These are phyloP conservation scores for Phellopilus nigrolimitatus DNA, from an alignment of 1,284 basidiomycete species.

Conservation along the genomic window DNA sequence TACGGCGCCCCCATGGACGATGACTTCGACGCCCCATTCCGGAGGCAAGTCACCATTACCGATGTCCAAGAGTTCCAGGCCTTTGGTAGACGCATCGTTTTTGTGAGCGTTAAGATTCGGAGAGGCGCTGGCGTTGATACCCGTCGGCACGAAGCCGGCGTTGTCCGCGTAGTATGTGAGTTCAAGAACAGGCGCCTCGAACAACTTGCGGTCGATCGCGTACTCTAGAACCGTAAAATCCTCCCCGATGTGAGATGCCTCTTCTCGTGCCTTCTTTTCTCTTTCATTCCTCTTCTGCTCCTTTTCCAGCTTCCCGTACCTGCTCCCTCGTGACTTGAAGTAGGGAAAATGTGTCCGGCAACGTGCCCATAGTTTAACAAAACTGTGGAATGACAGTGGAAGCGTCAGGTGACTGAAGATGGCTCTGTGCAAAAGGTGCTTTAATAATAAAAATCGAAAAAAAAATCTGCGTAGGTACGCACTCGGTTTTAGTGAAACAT, in stretches of 20 bases:
- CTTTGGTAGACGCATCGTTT: conserved; percentile 30
- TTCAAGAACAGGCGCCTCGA: conserved; percentile 75
- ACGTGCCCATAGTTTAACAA: conserved; percentile 52
- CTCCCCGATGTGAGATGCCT: conserved; percentile 47
- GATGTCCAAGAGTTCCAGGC: conserved; percentile 55
- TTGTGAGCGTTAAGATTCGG: no score
- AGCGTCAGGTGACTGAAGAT: conserved; percentile 20
- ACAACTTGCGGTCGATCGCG: conserved; percentile 76
- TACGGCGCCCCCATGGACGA: conserved; percentile 66
- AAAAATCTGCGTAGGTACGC: no score
- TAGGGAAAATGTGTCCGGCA: conserved; percentile 44
- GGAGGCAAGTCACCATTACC: conserved; percentile 87
- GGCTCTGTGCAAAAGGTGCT: not conserved
- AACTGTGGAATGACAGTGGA: conserved; percentile 40
- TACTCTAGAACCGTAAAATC: conserved; percentile 69
- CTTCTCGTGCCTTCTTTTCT: conserved; percentile 41
- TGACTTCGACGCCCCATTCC: conserved; percentile 88
- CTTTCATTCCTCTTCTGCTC: conserved; percentile 31
- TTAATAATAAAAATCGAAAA: not conserved
- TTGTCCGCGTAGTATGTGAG: conserved; percentile 82
- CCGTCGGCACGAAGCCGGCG: conserved; percentile 57
- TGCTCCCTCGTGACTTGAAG: conserved; percentile 22
- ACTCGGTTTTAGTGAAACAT: conserved; percentile 51
- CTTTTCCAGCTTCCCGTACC: conserved; percentile 14
- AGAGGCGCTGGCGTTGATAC: conserved; percentile 12